Conservation (phyloP, 371 early-diverging fungal species). For the Zychaea mexicana region DNA sequence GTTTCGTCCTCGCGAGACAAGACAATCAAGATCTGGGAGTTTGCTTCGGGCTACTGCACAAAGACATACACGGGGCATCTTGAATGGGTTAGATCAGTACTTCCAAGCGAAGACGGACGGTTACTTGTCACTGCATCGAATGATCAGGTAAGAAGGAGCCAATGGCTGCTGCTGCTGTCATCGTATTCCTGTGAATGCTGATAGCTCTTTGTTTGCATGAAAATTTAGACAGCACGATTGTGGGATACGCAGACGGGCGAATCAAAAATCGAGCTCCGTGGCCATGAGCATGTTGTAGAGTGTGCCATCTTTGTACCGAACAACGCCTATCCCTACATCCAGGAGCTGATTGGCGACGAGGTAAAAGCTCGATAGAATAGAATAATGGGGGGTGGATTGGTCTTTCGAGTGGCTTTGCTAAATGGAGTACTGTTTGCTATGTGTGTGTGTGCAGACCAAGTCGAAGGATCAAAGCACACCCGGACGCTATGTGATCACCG, state of each 20-base stretch:
- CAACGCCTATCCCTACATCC: slow-evolving; percentile 63
- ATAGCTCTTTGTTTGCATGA: too few species aligned
- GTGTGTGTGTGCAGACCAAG: slow-evolving; percentile 33
- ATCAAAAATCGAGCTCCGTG: slow-evolving; percentile 76
- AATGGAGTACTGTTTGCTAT: background rate
- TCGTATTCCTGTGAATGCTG: background rate
- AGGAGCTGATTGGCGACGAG: slow-evolving; percentile 70
- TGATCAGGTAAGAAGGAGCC: slow-evolving; percentile 69
- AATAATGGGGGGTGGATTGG: background rate
- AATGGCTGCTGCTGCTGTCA: too few species aligned
- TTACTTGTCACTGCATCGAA: slow-evolving; percentile 77
- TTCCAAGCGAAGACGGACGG: slow-evolving; percentile 71
- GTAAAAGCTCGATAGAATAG: slow-evolving; percentile 23
- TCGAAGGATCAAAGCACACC: slow-evolving; percentile 53
- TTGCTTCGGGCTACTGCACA: slow-evolving; percentile 80
- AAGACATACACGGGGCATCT: slow-evolving; percentile 79
- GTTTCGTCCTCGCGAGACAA: slow-evolving; percentile 88
- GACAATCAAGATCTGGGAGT: slow-evolving; percentile 90
- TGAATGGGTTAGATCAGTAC: slow-evolving; percentile 87
- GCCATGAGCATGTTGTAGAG: slow-evolving; percentile 96
- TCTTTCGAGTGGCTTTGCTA: too few species aligned
- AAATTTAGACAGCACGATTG: slow-evolving; percentile 76
- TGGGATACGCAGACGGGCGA: slow-evolving; percentile 83
- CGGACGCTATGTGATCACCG: slow-evolving; percentile 79
- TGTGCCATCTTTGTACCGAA: slow-evolving; percentile 83